Conservation (phyloP, 2,329 filamentous ascomycete species). For the Ophioceras dolichostomum region DNA sequence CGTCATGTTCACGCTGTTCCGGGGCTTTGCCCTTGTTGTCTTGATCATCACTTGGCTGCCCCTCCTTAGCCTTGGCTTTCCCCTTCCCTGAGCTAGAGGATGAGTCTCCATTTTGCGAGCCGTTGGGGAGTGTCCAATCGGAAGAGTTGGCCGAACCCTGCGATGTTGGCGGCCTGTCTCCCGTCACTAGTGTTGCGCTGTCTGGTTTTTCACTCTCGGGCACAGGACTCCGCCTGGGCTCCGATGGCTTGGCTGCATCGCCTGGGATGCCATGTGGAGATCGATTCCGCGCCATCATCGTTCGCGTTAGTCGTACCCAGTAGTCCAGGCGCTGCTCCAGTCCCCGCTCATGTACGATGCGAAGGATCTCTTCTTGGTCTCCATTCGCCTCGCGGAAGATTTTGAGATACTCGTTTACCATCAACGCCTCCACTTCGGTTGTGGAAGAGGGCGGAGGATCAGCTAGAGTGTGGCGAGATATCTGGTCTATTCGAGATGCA, state of each 20-base stretch:
- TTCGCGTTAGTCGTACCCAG: constrained; percentile 42
- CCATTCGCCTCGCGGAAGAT: constrained; percentile 49
- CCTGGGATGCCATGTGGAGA: too few relatives aligned
- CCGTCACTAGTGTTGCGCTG: too few relatives aligned
- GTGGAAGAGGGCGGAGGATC: too few relatives aligned
- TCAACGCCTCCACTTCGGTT: constrained; percentile 9
- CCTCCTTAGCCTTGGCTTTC: background rate
- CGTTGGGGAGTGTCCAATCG: constrained; percentile 1
- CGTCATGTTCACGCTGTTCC: too few relatives aligned
- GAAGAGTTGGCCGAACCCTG: background rate
- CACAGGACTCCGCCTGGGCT: too few relatives aligned
- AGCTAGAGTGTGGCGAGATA: background rate
- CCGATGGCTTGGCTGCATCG: too few relatives aligned
- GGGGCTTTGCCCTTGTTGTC: too few relatives aligned
- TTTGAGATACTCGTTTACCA: constrained; percentile 32
- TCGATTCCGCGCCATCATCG: constrained; percentile 13
- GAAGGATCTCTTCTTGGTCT: constrained; percentile 43
- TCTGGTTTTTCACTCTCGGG: too few relatives aligned
- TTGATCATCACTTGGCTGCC: too few relatives aligned
- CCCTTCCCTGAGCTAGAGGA: constrained; percentile 11
- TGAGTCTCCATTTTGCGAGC: constrained; percentile 1
- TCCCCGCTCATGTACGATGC: constrained; percentile 49
- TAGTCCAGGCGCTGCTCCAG: constrained; percentile 45
- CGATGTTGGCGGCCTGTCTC: background rate
- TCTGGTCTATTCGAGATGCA: background rate